Evolutionary conservation across 805 yeast species (phyloP), one percentile per base, ranked within the genome.

Genomic region (Hanseniaspora clermontiae): DNA sequence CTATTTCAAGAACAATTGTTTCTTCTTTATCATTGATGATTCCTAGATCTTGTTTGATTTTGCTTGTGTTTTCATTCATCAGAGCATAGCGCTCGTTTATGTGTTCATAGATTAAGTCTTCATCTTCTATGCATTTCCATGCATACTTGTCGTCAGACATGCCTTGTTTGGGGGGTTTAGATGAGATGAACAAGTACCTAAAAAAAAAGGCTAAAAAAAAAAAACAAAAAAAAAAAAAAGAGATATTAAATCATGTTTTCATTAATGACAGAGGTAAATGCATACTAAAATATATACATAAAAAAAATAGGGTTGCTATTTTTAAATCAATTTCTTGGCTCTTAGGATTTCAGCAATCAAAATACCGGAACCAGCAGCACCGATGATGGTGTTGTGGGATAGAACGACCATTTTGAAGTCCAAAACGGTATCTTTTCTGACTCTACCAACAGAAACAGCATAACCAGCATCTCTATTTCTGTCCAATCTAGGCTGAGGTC

Each of bases 331-430:
- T 59, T 80, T 77, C 74, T 84, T 89, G 59, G 90, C 90, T 59
- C 79, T 71, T 64, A 93, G 77, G 56, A 89, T 76, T 75, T 93
- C 98, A 54, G 95, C 98, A 68, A 93, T 93, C 70, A 93, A 80
- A 59, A 93, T 77, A 70, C 98, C 98, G 9, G 97, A 85, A 69
- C 98, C 98, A 29, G 98, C 98, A 66, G 98, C 98, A 67, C 98
- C 98, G 62, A 93, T 87, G 65, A 93, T 79, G 56, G 98, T 93
- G 77, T 93, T 93, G 72, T 93, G 98, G 31, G 97, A 90, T 62
- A 93, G 75, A n/a, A 89, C 93, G 56, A 93, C 96, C 90, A 93
- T 91, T 74, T 93, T 93, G 75, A 79, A 81, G 70, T 93, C 98
- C 63, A 93, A 77, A 12, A 93, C 87, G 9, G 95, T 89, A 68